These are phyloP conservation scores for Shiraia bambusicola DNA, from an alignment of 2,329 filamentous ascomycete genomes.

Conservation along the genomic window DNA sequence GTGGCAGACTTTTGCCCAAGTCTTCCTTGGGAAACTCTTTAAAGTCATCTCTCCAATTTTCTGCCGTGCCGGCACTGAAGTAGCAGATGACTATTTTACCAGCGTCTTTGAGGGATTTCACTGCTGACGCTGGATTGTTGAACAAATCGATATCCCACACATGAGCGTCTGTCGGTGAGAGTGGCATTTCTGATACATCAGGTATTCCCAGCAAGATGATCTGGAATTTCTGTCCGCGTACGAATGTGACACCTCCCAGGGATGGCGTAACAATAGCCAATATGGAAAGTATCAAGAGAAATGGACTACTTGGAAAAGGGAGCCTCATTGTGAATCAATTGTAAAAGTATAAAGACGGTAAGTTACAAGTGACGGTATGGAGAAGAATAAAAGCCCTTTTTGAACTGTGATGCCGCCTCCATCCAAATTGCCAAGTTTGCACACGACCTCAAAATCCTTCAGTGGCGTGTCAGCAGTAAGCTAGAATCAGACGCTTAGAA, in stretches of 20 bases:
- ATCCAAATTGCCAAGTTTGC: too few relatives aligned
- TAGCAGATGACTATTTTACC: conserved; percentile 38
- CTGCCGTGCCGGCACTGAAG: conserved; percentile 34
- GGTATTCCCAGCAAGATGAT: conserved; percentile 29
- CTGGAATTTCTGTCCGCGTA: conserved; percentile 30
- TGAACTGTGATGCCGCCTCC: too few relatives aligned
- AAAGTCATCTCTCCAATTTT: conserved; percentile 35
- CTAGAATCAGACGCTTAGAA: too few relatives aligned
- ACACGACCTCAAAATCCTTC: too few relatives aligned
- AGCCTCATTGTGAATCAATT: not conserved
- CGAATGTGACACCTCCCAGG: conserved; percentile 16
- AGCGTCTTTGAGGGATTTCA: conserved; percentile 21
- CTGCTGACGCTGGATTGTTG: conserved; percentile 25
- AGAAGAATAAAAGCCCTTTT: too few relatives aligned
- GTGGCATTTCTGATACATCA: conserved; percentile 29
- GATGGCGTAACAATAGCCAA: conserved; percentile 11
- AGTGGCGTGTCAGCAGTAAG: too few relatives aligned
- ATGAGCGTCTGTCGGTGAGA: conserved; percentile 27
- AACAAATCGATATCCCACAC: conserved; percentile 39
- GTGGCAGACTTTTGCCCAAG: conserved; percentile 28
- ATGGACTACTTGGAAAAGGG: conserved; percentile 5
- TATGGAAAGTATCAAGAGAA: conserved; percentile 18
- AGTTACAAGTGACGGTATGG: too few relatives aligned
- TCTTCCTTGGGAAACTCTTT: conserved; percentile 26
- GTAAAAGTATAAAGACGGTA: too few relatives aligned